These are phyloP conservation scores for Bassia scoparia DNA, from an alignment of 148 eudicot species.

Conservation along the genomic window DNA sequence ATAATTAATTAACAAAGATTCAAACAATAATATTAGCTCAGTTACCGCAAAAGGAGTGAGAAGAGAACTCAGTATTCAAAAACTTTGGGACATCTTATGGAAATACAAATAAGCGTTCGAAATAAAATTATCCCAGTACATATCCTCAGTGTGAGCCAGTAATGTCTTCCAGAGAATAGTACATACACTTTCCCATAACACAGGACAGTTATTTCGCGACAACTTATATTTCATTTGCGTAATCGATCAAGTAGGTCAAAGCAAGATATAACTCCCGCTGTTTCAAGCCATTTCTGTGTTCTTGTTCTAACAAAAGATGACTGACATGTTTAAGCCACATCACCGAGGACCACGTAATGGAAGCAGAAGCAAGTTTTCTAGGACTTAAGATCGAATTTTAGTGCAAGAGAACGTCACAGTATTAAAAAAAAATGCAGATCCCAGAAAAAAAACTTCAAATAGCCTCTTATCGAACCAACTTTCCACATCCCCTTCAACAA, in stretches of 20 bases:
- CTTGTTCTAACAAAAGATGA: not conserved
- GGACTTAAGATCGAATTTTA: not conserved
- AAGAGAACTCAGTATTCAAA: no score
- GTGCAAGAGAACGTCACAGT: not conserved
- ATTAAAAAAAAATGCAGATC: conserved; percentile 5
- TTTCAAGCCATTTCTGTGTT: not conserved
- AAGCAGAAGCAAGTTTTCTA: not conserved
- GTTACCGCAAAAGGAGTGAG: no score
- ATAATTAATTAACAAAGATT: no score
- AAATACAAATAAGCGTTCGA: not conserved
- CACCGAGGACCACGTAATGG: not conserved
- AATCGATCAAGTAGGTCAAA: not conserved
- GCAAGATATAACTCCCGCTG: not conserved
- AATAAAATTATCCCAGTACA: no score
- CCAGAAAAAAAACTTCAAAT: not conserved
- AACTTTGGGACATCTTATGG: not conserved
- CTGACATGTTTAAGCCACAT: not conserved
- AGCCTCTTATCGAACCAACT: not conserved
- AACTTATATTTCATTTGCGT: not conserved
- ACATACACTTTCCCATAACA: not conserved
- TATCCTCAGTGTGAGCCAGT: no score
- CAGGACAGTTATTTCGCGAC: not conserved
- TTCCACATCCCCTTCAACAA: not conserved
- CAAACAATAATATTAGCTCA: no score
- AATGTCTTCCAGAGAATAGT: not conserved